phyloP scores from a whole-genome alignment of 2,329 filamentous ascomycete species.

The Phialophora expanda region DNA sequence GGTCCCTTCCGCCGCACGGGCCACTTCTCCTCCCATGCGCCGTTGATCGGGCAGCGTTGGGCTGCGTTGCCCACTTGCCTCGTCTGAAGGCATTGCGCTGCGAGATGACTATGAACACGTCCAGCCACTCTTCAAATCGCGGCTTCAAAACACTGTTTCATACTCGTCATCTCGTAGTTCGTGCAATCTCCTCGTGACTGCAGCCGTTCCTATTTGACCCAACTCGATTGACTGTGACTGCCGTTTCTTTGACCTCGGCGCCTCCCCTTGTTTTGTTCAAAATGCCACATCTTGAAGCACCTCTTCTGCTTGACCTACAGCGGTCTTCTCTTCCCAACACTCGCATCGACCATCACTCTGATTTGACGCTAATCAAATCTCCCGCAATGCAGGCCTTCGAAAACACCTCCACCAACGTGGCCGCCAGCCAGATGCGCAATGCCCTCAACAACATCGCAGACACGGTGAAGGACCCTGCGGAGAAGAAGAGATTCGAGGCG shows the following conservation, averaged over 20 bases:
- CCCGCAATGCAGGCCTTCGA: slow-evolving; percentile 78
- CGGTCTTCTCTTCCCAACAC: slow-evolving; percentile 5
- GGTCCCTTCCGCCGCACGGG: slow-evolving; percentile 17
- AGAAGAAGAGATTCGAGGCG: slow-evolving; percentile 87
- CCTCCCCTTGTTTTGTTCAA: slow-evolving; percentile 24
- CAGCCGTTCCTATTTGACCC: slow-evolving; percentile 2
- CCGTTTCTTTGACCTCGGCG: slow-evolving; percentile 13
- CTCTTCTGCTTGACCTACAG: slow-evolving; percentile 20
- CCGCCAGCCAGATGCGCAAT: slow-evolving; percentile 99
- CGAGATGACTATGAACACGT: slow-evolving; percentile 4
- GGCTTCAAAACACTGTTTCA: slow-evolving; percentile 13
- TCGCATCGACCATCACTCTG: not conserved
- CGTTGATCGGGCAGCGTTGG: not conserved
- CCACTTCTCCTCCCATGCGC: slow-evolving; percentile 10
- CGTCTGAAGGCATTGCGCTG: slow-evolving; percentile 1
- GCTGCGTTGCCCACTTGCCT: not conserved
- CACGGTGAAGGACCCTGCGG: slow-evolving; percentile 77
- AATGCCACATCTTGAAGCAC: slow-evolving; percentile 28
- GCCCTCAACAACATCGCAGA: slow-evolving; percentile 90
- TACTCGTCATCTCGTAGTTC: slow-evolving; percentile 18
- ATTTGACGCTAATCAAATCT: slow-evolving; percentile 30
- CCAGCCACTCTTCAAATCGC: slow-evolving; percentile 11
- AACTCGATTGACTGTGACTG: not conserved
- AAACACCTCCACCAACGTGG: slow-evolving; percentile 97
- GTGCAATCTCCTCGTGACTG: not conserved